Base-by-base conservation (phyloP, 257 asterid genomes). In the Nicotiana otophora region DNA sequence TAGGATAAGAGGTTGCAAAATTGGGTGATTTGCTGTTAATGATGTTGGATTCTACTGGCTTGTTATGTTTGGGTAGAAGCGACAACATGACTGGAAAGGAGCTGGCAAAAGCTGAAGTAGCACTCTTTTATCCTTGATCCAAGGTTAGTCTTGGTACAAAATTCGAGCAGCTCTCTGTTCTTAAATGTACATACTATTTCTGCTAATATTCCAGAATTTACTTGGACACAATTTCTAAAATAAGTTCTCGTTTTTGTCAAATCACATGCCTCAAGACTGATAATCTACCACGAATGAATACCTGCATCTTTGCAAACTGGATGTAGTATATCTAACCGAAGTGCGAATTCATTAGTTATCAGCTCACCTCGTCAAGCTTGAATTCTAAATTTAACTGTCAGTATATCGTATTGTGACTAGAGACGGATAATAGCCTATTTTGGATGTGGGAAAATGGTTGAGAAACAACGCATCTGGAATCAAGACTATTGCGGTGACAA, bases 391-490 rank as follows among this genome's bases (percentile, higher is more conserved):
- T 19, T 19, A 39, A 10, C 10, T 68, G 26, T 23, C 26, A 23
- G 26, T 23, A 23, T 23, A 70, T 64, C 55, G 15, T 86, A 23
- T 83, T 83, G 63, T 58, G 83, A 85, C 81, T 80, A 93, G 98
- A 86, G 96, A 92, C 86, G 98, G 98, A 82, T 81, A 93, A 75
- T 91, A 90, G 64, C 94, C 95, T 63, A 87, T 91, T 89, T 84
- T 91, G 90, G 96, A 95, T 90, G 97, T 93, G 20, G 98, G 98
- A 69, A 91, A 91, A 89, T 93, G 98, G 97, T 82, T 93, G 88
- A 91, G 98, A 86, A 93, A 90, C 89, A 90, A 88, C 88, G 98
- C 97, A 3, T 82, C 94, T 81, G 96, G 95, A 76, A 84, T 95
- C 78, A 90, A 90, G 87, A 91, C 89, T 77, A 80, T 87, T 81